Conservation (phyloP, 2,329 filamentous ascomycete genomes). For the Beauveria asiatica region DNA sequence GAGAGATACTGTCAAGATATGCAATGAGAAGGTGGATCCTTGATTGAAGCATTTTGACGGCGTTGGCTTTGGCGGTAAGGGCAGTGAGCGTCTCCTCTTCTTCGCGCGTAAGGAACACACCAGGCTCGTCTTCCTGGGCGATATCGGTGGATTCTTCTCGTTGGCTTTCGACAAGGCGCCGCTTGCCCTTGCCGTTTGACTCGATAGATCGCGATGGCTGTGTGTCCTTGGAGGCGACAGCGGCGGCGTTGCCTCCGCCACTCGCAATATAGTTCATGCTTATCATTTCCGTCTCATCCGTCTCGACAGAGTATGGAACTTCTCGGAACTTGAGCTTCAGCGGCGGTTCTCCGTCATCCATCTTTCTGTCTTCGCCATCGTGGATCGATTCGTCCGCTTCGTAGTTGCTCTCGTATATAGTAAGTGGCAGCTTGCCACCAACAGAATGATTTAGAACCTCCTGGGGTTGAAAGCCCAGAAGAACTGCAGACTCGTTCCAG, state of each 20-base stretch:
- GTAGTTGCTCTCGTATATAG: slow-evolving; percentile 78
- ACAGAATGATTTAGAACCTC: slow-evolving; percentile 45
- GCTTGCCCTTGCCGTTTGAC: slow-evolving; percentile 45
- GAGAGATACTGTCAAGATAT: slow-evolving; percentile 69
- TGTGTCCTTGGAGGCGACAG: slow-evolving; percentile 37
- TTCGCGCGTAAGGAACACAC: slow-evolving; percentile 41
- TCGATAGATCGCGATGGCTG: slow-evolving; percentile 34
- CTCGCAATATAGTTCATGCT: slow-evolving; percentile 87
- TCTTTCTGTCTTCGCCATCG: slow-evolving; percentile 58
- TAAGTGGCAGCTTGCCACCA: slow-evolving; percentile 77
- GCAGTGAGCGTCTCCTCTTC: slow-evolving; percentile 55
- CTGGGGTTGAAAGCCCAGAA: slow-evolving; percentile 77
- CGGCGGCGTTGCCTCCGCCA: slow-evolving; percentile 72
- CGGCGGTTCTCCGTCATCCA: slow-evolving; percentile 54
- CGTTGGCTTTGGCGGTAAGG: slow-evolving; percentile 82
- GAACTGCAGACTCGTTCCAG: slow-evolving; percentile 77
- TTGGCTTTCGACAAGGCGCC: slow-evolving; percentile 28
- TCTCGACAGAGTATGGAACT: slow-evolving; percentile 81
- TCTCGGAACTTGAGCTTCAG: slow-evolving; percentile 69
- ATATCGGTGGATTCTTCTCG: slow-evolving; percentile 21
- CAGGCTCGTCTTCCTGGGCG: slow-evolving; percentile 14
- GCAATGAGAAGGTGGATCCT: slow-evolving; percentile 62
- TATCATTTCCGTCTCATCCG: slow-evolving; percentile 95
- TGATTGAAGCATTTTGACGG: slow-evolving; percentile 84
- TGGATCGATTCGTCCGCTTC: slow-evolving; percentile 56